Percentiles rank a stretch among this genome's conserved stretches.
Evolutionary conservation across 768 basidiomycete species (phyloP).

Genomic region (Rhodotorula diobovata): DNA sequence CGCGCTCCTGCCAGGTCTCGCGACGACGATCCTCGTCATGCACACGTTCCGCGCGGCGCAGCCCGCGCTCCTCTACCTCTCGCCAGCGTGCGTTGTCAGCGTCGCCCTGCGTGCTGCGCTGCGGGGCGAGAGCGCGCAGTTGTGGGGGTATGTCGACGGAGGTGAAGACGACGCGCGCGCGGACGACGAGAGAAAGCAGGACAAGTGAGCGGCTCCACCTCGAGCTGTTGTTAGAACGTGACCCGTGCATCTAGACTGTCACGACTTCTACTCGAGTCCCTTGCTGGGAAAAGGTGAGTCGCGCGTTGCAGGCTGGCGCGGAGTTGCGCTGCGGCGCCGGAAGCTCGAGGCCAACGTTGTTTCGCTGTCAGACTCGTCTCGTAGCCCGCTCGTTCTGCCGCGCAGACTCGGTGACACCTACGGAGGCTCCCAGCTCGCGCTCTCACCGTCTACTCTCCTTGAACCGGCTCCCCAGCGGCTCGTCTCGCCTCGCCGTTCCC

Average conservation of each 20-base stretch:
- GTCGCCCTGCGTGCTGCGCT: constrained; percentile 59
- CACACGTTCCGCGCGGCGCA: constrained; percentile 71
- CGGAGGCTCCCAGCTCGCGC: no score
- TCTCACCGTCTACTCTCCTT: not conserved
- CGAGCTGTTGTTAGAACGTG: no score
- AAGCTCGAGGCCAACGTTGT: no score
- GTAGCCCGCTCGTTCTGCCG: no score
- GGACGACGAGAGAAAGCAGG: not conserved
- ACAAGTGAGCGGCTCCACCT: not conserved
- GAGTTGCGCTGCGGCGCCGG: no score
- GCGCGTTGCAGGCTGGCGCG: no score
- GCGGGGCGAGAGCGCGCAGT: constrained; percentile 65
- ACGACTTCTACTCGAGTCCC: no score
- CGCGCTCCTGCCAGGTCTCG: constrained; percentile 51
- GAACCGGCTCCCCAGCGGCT: not conserved
- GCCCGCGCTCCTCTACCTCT: constrained; percentile 83
- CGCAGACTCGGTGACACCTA: no score
- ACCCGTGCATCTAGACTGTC: no score
- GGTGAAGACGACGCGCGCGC: constrained; percentile 16
- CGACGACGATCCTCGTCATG: constrained; percentile 78
- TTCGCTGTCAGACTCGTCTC: no score
- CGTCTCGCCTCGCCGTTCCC: not conserved
- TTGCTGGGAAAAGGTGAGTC: no score
- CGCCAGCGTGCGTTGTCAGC: constrained; percentile 68
- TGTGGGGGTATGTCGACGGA: constrained; percentile 33